These are phyloP conservation scores for Lentinula detonsa DNA, from an alignment of 768 basidiomycete species.

Conservation along the genomic window DNA sequence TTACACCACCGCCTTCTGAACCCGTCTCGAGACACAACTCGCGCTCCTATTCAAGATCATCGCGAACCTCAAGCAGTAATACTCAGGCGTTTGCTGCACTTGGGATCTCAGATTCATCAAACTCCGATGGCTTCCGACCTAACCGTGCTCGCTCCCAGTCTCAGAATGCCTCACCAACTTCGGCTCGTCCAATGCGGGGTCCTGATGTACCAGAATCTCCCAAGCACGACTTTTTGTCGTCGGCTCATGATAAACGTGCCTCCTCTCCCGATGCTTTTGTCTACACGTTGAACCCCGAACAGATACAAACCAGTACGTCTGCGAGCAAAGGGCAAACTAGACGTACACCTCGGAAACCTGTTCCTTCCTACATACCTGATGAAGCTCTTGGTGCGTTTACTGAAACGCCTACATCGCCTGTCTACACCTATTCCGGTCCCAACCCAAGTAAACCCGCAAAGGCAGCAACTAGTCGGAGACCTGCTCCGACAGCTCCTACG, in stretches of 20 bases:
- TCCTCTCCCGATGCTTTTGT: slow-evolving; percentile 4
- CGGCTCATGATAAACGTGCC: neutral
- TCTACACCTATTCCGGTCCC: slow-evolving; percentile 1
- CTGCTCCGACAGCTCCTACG: neutral
- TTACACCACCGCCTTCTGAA: slow-evolving; percentile 1
- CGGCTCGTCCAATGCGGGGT: neutral
- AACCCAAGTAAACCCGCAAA: neutral
- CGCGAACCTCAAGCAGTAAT: neutral
- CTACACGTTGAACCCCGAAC: neutral
- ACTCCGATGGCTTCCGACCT: neutral
- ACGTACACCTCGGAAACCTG: slow-evolving; percentile 2
- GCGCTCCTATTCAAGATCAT: slow-evolving; percentile 1
- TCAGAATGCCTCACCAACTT: neutral
- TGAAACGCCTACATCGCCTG: neutral
- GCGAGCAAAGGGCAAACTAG: neutral
- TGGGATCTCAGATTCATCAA: neutral
- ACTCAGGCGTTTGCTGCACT: slow-evolving; percentile 2
- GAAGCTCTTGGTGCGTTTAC: neutral
- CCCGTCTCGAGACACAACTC: slow-evolving; percentile 1
- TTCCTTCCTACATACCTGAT: slow-evolving; percentile 3
- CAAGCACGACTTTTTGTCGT: neutral
- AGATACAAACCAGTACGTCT: neutral
- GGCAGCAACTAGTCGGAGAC: neutral
- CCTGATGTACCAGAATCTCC: neutral
- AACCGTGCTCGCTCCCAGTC: neutral